Base-by-base conservation (phyloP, 768 basidiomycete genomes). In the Suillus hirtellus region DNA sequence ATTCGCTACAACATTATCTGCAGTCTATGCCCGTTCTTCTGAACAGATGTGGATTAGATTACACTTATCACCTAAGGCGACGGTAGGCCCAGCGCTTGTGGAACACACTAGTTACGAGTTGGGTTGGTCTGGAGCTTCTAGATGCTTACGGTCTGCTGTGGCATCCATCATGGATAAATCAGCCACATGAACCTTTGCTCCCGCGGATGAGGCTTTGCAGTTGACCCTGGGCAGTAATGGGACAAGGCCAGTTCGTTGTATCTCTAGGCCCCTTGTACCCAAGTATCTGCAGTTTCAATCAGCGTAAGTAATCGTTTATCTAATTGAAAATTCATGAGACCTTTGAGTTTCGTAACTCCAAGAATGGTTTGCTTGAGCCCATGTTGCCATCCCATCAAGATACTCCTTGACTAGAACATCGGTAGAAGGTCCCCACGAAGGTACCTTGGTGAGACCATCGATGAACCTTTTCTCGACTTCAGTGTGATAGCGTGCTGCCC, bases 271-370 rank as follows among this genome's bases (percentile, higher is more conserved):
- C 44, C 46, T 64, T 14, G 34, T 65, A 1, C 76, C 76, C 31
- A 77, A 75, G 67, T 75, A 77, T 24, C 75, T 53, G 52, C 34
- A 35, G 9, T 35, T 53, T 35, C 19, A 53, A 53, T 34, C 31
- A 34, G 19, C 11, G 19, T 60, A 42, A 56, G 35, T 61, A 6
- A 27, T 37, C 10, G n/a, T 61, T n/a, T 7, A 27, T 12, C 4
- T 14, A 19, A 15, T 3, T 14, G n/a, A 9, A 55, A 56, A 37
- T 11, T 24, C 14, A 7, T 2, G 11, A 5, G 19, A 53, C 52
- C 52, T 56, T 54, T 64, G 63, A 31, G 66, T 68, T 62, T 76
- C 75, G 65, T 74, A 76, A 54, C 67, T 69, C 76, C 76, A 77
- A 49, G 62, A 68, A 42, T 70, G 66, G 34, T 70, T 69, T 46